Conservation (phyloP, 2,329 filamentous ascomycete species). For the Coccinonectria pachysandricola region DNA sequence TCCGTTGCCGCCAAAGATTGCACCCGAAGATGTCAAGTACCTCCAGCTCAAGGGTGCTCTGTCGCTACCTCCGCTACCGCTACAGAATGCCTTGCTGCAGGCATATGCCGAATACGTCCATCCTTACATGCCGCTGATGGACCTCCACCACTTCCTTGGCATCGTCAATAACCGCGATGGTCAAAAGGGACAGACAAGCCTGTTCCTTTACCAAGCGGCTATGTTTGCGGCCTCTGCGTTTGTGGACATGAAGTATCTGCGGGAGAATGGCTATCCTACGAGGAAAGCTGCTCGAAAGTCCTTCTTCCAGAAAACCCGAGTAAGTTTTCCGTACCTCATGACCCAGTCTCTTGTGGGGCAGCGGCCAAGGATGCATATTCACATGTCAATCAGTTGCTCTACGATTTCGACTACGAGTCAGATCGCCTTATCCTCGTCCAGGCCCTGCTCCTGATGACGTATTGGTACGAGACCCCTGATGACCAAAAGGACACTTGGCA, state of each 20-base stretch:
- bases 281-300: conserved; percentile 76
- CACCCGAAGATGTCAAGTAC: conserved; percentile 73
- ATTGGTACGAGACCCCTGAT: conserved; percentile 95
- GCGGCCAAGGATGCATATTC: conserved; percentile 4
- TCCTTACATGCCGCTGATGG: conserved; percentile 85
- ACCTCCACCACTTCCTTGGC: conserved; percentile 49
- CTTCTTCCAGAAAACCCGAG: conserved; percentile 81
- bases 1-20: conserved; percentile 65
- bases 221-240: conserved; percentile 92
- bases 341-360: no score
- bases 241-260: conserved; percentile 68
- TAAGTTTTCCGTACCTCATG: no score
- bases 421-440: conserved; percentile 86
- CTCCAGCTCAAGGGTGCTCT: conserved; percentile 77
- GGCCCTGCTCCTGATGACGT: conserved; percentile 82
- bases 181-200: conserved; percentile 60
- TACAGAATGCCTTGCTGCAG: conserved; percentile 74
- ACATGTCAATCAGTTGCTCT: conserved; percentile 52
- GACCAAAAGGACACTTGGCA: conserved; percentile 98
- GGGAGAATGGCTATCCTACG: conserved; percentile 64
- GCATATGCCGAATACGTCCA: conserved; percentile 85
- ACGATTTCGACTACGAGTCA: conserved; percentile 91
- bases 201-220: conserved; percentile 84
- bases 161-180: conserved; percentile 59
- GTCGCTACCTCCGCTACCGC: conserved; percentile 55